These are phyloP conservation scores for Mollisia scopiformis DNA, from an alignment of 2,329 filamentous ascomycete genomes.

Conservation along the genomic window DNA sequence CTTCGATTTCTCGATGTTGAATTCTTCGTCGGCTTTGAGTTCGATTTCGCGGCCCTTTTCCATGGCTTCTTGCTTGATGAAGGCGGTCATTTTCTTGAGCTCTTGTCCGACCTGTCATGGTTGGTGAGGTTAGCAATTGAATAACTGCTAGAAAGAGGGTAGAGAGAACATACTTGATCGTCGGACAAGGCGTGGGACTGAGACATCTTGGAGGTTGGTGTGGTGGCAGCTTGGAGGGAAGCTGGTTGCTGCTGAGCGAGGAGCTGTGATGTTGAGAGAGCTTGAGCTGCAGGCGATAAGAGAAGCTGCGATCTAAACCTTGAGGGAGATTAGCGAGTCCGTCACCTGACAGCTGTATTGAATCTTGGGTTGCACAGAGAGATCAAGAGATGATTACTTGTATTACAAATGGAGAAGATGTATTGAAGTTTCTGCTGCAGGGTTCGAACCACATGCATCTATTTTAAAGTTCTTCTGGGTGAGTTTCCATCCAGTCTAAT, in stretches of 20 bases:
- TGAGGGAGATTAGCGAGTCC: conserved; percentile 15
- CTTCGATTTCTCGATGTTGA: conserved; percentile 98
- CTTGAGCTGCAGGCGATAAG: conserved; percentile 30
- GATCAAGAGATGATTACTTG: neutral
- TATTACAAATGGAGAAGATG: neutral
- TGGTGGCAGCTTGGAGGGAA: conserved; percentile 15
- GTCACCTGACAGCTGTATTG: conserved; percentile 17
- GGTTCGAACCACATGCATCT: neutral
- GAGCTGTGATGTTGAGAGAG: conserved; percentile 14
- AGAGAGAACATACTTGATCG: conserved; percentile 72
- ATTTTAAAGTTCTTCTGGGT: neutral
- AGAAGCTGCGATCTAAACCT: conserved; percentile 22
- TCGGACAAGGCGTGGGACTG: conserved; percentile 94
- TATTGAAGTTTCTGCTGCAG: neutral
- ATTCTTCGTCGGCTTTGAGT: conserved; percentile 98
- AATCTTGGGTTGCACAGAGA: neutral
- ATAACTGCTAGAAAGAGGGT: neutral
- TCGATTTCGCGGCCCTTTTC: conserved; percentile 98
- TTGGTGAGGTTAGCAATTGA: conserved; percentile 8
- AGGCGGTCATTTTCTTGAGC: conserved; percentile 99
- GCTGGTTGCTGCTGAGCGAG: neutral
- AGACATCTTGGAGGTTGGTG: conserved; percentile 70
- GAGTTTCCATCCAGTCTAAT: neutral
- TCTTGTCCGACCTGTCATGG: conserved; percentile 82
- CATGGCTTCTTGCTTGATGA: conserved; percentile 97